Conservation (phyloP, 768 basidiomycete species). For the Lactarius trivialis region DNA sequence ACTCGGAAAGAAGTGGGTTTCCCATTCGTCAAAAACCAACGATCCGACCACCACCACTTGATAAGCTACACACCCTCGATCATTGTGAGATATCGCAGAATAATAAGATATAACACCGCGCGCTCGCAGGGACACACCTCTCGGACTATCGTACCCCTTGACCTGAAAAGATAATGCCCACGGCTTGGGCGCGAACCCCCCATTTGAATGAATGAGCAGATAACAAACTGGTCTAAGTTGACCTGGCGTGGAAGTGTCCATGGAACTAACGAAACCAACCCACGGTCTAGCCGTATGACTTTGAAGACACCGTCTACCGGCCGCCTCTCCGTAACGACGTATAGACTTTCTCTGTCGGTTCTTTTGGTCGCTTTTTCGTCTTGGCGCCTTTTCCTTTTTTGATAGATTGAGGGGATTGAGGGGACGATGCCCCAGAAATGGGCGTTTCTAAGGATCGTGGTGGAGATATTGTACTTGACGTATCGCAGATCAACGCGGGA, state of each 20-base stretch:
- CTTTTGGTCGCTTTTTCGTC: neutral
- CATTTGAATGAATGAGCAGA: neutral
- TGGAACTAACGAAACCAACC: neutral
- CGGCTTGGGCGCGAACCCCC: neutral
- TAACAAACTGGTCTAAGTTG: neutral
- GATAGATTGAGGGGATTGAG: neutral
- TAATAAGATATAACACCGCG: neutral
- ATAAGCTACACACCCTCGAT: neutral
- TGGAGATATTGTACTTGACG: neutral
- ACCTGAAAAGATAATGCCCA: neutral
- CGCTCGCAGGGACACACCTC: conserved; percentile 10
- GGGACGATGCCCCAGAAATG: neutral
- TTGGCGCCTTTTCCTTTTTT: no score
- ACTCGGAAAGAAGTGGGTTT: neutral
- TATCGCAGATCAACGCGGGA: neutral
- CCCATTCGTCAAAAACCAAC: neutral
- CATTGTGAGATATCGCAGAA: neutral
- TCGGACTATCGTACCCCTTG: neutral
- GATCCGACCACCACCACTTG: neutral
- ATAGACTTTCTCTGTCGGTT: neutral
- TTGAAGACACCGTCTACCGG: neutral
- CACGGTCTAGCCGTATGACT: neutral
- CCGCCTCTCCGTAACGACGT: conserved; percentile 11
- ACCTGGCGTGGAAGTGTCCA: neutral
- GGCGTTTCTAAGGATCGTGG: neutral